Conservation (phyloP, 768 basidiomycete genomes). For the Calvatia gigantea region DNA sequence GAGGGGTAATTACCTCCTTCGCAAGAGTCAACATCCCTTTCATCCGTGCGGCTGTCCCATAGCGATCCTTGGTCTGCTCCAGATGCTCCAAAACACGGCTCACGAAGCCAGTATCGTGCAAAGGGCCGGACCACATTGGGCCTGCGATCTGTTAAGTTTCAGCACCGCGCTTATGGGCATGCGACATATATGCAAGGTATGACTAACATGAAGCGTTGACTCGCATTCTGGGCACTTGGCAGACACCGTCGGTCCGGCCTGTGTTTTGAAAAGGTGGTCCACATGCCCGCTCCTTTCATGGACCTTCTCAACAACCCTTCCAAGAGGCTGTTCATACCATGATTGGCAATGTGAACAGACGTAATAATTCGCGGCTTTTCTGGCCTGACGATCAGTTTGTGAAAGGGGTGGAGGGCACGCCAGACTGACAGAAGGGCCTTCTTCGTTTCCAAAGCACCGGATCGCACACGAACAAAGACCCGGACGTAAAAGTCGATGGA, state of each 20-base stretch:
- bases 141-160: conserved; percentile 65
- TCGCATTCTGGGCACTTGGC: conserved; percentile 82
- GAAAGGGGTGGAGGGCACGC: neutral
- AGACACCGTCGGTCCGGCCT: conserved; percentile 60
- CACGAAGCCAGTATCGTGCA: conserved; percentile 79
- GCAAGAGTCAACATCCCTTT: conserved; percentile 94
- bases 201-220: conserved; percentile 67
- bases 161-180: neutral
- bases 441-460: conserved; percentile 82
- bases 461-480: conserved; percentile 77
- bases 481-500: conserved; percentile 98
- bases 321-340: conserved; percentile 83
- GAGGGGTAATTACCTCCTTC: conserved; percentile 57
- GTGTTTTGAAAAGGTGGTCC: conserved; percentile 70
- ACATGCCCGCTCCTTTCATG: conserved; percentile 51
- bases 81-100: conserved; percentile 73
- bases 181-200: neutral
- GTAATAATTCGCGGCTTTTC: conserved; percentile 84
- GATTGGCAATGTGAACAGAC: conserved; percentile 83
- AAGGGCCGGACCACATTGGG: conserved; percentile 93
- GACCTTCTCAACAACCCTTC: conserved; percentile 61
- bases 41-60: conserved; percentile 82
- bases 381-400: conserved; percentile 28
- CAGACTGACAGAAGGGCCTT: conserved; percentile 64
- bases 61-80: conserved; percentile 55